Base-by-base conservation (phyloP, 495 filamentous ascomycete genomes). In the Neurospora sp. region DNA sequence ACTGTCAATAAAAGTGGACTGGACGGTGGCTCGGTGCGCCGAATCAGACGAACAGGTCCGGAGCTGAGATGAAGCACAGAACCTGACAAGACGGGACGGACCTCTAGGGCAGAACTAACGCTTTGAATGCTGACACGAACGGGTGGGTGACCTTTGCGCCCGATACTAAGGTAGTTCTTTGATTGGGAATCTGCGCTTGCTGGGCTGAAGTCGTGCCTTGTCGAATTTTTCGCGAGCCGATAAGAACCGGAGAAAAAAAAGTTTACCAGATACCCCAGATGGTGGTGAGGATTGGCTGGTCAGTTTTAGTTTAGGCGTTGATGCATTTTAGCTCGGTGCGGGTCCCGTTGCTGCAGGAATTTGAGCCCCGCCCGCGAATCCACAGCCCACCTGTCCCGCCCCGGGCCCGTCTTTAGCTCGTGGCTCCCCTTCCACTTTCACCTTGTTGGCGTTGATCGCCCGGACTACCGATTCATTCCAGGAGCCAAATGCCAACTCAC, bases 291-390 rank as follows among this genome's bases (percentile, higher is more conserved):
- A 61, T 72, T 73, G 72, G 70, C 45, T 53, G 69, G 73, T 68
- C n/a, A 53, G 65, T 75, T 75, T 75, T 59, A 61, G 74, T 75
- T 75, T 59, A 61, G 74, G 73, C 73, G 40, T 73, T 75, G 73
- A 75, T 75, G 73, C 71, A 65, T 59, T 40, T 74, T 69, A 72
- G 68, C 73, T 73, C 72, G 71, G 73, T 10, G 70, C 70, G 44
- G 53, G 31, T 65, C 53, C 48, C 53, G 53, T 65, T 37, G 27
- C 53, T 65, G 53, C 53, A 65, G 53, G 53, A 65, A 65, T 65
- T 35, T 65, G 27, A 27, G 27, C 53, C 27, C 53, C 53, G 12
- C 27, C 53, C 48, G 20, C 48, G 10, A 59, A 59, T 59, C 48
- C 48, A 59, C 48, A 59, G 20, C 20, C 48, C 48, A 59, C 48